Evolutionary conservation across 306 rosid genomes (phyloP).

Genomic region (Sphenostylis stenocarpa): DNA sequence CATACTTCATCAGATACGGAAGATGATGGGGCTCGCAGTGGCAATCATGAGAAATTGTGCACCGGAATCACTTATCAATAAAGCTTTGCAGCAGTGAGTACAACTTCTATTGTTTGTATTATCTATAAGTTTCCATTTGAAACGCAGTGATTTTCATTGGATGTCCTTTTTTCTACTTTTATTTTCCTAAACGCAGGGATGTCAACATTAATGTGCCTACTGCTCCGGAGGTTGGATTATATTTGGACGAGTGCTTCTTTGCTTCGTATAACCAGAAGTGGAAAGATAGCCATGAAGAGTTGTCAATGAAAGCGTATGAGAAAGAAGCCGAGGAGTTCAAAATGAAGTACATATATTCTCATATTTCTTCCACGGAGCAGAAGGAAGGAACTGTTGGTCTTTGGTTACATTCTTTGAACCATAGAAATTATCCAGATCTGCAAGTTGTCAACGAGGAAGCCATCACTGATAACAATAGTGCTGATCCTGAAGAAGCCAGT

Average conservation of each 20-base stretch:
- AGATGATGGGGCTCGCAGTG: constrained; percentile 92
- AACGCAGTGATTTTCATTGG: constrained; percentile 23
- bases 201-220: constrained; percentile 83
- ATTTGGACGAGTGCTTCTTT: constrained; percentile 86
- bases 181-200: constrained; percentile 51
- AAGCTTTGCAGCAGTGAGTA: constrained; percentile 80
- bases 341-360: constrained; percentile 79
- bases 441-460: constrained; percentile 32
- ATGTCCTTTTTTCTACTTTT: background rate
- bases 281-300: constrained; percentile 87
- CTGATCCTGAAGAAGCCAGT: background rate
- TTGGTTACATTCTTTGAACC: constrained; percentile 93
- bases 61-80: constrained; percentile 66
- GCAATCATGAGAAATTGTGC: constrained; percentile 85
- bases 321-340: constrained; percentile 82
- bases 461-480: constrained; percentile 10
- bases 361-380: constrained; percentile 71
- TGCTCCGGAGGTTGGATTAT: constrained; percentile 96
- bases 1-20: constrained; percentile 98
- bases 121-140: constrained; percentile 14
- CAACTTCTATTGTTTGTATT: constrained; percentile 3
- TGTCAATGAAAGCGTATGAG: constrained; percentile 75
- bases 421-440: constrained; percentile 83
- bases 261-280: constrained; percentile 88
- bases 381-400: constrained; percentile 86